phyloP scores from a whole-genome alignment of 345 rosid genomes.

The Laguncularia racemosa region DNA sequence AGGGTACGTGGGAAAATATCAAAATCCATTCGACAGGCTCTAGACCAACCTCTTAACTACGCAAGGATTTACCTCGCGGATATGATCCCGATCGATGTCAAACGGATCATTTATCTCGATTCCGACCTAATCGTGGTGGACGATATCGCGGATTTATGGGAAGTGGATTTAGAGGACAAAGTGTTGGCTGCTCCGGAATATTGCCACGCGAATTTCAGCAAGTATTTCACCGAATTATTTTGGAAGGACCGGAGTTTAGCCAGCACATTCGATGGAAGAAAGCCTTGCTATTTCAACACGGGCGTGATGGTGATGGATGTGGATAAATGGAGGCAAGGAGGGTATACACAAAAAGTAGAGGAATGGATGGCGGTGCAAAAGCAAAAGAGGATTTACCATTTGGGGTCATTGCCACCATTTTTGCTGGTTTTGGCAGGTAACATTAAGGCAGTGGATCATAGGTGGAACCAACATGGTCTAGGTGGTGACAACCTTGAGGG shows the following conservation, averaged over 20 bases:
- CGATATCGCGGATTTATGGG: constrained; percentile 39
- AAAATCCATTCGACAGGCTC: constrained; percentile 39
- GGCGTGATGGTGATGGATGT: constrained; percentile 51
- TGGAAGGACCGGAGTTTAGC: constrained; percentile 28
- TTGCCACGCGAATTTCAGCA: constrained; percentile 41
- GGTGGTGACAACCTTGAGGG: constrained; percentile 48
- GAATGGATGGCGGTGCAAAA: constrained; percentile 50
- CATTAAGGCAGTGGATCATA: constrained; percentile 40
- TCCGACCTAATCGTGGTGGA: constrained; percentile 48
- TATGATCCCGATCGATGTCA: constrained; percentile 23
- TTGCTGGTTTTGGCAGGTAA: constrained; percentile 47
- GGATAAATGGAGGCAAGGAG: constrained; percentile 37
- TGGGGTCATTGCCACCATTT: constrained; percentile 51
- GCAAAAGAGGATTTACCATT: constrained; percentile 42
- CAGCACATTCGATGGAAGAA: constrained; percentile 24
- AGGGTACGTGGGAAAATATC: constrained; percentile 43
- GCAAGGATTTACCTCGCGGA: constrained; percentile 44
- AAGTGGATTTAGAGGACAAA: constrained; percentile 33
- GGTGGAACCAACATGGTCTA: constrained; percentile 54
- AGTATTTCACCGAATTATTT: constrained; percentile 32
- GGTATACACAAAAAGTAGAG: constrained; percentile 38
- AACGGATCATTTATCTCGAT: constrained; percentile 36
- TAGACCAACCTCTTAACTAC: constrained; percentile 48
- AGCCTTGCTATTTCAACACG: constrained; percentile 41
- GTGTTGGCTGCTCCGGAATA: constrained; percentile 44